Evolutionary conservation across 306 rosid genomes (phyloP).

Genomic region (Citrullus amarus): DNA sequence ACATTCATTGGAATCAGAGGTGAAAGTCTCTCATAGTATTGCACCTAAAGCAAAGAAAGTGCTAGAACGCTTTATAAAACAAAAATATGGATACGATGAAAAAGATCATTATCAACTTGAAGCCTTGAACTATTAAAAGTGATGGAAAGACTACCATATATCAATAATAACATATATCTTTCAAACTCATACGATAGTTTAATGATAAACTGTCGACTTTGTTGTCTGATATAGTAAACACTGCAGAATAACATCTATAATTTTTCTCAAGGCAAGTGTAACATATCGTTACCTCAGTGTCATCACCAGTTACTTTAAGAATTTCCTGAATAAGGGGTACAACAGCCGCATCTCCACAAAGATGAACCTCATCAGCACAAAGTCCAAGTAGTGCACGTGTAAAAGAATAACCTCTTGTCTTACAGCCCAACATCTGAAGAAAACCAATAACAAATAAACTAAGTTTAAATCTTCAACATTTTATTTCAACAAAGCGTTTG

Average conservation of each 20-base stretch:
- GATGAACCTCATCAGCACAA: conserved; percentile 88
- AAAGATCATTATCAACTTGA: conserved; percentile 6
- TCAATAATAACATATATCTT: background rate
- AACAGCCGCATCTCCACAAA: conserved; percentile 91
- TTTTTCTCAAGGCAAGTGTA: background rate
- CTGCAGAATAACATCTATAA: background rate
- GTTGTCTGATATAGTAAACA: background rate
- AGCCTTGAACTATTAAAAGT: background rate
- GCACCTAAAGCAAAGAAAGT: conserved; percentile 38
- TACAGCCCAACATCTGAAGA: conserved; percentile 82
- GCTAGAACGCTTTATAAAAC: background rate
- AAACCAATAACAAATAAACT: background rate
- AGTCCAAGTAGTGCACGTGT: conserved; percentile 89
- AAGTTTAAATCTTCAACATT: background rate
- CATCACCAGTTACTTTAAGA: conserved; percentile 61
- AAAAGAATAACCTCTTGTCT: conserved; percentile 67
- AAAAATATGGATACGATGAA: conserved; percentile 11
- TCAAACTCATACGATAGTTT: background rate
- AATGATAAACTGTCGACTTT: background rate
- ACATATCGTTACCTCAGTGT: conserved; percentile 49
- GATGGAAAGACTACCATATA: background rate
- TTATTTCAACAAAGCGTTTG: background rate
- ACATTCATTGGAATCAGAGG: conserved; percentile 62
- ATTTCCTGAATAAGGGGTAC: conserved; percentile 81
- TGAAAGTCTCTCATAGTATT: conserved; percentile 66